Conservation (phyloP, 139 green algal species). For the Chara braunii region DNA sequence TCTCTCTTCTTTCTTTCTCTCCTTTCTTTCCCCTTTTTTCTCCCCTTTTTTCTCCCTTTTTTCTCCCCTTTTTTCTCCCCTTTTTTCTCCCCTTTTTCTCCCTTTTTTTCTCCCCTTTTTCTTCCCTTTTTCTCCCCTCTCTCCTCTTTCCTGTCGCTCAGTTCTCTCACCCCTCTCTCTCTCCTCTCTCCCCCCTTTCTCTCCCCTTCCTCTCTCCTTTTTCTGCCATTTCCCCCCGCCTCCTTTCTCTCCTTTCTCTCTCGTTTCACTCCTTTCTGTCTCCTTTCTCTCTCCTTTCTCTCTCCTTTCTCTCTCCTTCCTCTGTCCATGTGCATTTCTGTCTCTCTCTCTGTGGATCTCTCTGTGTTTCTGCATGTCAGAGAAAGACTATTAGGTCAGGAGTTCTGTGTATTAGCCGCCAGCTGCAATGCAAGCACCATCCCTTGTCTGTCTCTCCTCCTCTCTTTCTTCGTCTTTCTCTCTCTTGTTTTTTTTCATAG, state of each 20-base stretch:
- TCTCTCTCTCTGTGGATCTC: neutral
- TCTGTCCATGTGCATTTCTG: slow-evolving; percentile 78
- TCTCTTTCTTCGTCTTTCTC: too few species aligned
- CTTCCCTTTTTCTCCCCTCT: neutral
- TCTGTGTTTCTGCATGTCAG: slow-evolving; percentile 53
- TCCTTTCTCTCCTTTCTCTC: neutral
- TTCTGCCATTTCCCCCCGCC: neutral
- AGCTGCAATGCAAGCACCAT: too few species aligned
- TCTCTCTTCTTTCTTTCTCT: neutral
- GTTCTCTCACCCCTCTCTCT: neutral
- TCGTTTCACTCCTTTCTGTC: neutral
- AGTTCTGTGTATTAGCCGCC: too few species aligned
- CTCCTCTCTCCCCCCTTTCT: neutral
- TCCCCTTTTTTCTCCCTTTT: neutral
- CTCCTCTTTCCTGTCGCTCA: neutral
- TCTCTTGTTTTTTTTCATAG: too few species aligned
- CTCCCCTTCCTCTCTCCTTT: neutral
- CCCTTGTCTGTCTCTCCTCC: too few species aligned
- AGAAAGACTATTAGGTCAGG: too few species aligned
- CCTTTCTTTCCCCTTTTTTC: neutral
- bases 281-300: neutral
- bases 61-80: too few species aligned
- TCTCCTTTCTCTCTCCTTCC: neutral
- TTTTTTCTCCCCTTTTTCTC: neutral
- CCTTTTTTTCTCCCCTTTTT: neutral